Evolutionary conservation across 2,329 filamentous ascomycete species (phyloP).

Genomic region (Fonsecaea nubica): DNA sequence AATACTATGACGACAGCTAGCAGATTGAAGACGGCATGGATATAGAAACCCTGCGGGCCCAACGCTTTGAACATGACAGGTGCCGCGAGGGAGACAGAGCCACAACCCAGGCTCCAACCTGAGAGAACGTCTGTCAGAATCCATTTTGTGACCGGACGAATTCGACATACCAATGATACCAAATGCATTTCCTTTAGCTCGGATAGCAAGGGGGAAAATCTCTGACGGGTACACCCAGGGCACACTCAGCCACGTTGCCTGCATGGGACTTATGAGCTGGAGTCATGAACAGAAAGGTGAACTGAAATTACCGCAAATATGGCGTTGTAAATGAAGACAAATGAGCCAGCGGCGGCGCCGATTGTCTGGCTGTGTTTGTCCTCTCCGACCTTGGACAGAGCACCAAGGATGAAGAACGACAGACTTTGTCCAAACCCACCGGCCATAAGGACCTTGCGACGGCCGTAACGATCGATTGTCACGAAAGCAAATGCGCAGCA

Average conservation of each 20-base stretch:
- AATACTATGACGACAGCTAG: constrained; percentile 73
- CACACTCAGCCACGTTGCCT: constrained; percentile 61
- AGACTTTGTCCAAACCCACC: constrained; percentile 69
- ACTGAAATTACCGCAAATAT: constrained; percentile 61
- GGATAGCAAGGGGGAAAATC: constrained; percentile 73
- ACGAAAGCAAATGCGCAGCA: constrained; percentile 70
- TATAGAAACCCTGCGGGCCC: constrained; percentile 73
- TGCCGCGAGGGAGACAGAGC: constrained; percentile 51
- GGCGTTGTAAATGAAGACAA: constrained; percentile 70
- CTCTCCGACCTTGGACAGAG: constrained; percentile 4
- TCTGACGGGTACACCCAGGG: constrained; percentile 73
- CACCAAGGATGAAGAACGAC: constrained; percentile 71
- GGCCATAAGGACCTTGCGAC: constrained; percentile 73
- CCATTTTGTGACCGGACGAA: constrained; percentile 65
- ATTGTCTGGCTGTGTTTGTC: constrained; percentile 53
- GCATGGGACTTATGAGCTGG: background rate
- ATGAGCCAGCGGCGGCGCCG: constrained; percentile 68
- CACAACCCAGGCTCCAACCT: constrained; percentile 12
- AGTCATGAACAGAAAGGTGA: background rate
- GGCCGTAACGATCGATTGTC: constrained; percentile 71
- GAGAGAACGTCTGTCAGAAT: constrained; percentile 41
- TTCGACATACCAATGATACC: constrained; percentile 78
- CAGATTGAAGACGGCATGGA: constrained; percentile 73
- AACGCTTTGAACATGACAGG: constrained; percentile 68
- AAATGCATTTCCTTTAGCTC: constrained; percentile 77